Conservation (phyloP, 2,329 filamentous ascomycete species). For the Talaromyces pinophilus region DNA sequence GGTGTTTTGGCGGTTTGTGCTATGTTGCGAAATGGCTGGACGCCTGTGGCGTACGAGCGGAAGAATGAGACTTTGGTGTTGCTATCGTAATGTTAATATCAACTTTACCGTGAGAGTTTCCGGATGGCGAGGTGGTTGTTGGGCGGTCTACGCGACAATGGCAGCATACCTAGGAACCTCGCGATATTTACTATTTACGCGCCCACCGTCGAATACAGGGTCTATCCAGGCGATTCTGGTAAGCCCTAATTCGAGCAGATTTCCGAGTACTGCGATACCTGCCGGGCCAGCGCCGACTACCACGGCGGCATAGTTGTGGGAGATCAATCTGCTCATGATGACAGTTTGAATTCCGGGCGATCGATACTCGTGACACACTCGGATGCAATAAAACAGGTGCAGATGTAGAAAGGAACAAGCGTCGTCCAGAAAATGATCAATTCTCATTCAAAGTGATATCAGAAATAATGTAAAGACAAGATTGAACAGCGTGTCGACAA, state of each 20-base stretch:
- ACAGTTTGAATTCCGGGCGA: background rate
- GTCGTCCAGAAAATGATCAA: background rate
- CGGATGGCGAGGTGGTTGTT: background rate
- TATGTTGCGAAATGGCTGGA: slow-evolving; percentile 56
- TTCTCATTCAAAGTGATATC: background rate
- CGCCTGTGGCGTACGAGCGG: slow-evolving; percentile 57
- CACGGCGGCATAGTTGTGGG: slow-evolving; percentile 53
- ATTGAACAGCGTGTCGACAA: background rate
- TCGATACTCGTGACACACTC: background rate
- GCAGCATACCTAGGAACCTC: slow-evolving; percentile 57
- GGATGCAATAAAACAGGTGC: background rate
- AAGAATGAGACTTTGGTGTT: slow-evolving; percentile 66
- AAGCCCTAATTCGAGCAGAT: slow-evolving; percentile 55
- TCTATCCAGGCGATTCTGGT: slow-evolving; percentile 62
- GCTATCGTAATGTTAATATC: slow-evolving; percentile 32
- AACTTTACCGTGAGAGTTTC: background rate
- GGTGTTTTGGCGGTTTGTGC: slow-evolving; percentile 51
- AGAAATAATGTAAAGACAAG: background rate
- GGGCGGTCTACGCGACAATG: background rate
- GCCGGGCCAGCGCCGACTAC: slow-evolving; percentile 62
- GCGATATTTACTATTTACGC: slow-evolving; percentile 57
- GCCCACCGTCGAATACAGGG: slow-evolving; percentile 56
- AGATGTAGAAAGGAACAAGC: background rate
- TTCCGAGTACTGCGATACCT: slow-evolving; percentile 63
- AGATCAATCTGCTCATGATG: slow-evolving; percentile 28